Evolutionary conservation across 139 green algal species (phyloP), one percentile per base, ranked within the genome.

Genomic region (Zygnema cylindricum): DNA sequence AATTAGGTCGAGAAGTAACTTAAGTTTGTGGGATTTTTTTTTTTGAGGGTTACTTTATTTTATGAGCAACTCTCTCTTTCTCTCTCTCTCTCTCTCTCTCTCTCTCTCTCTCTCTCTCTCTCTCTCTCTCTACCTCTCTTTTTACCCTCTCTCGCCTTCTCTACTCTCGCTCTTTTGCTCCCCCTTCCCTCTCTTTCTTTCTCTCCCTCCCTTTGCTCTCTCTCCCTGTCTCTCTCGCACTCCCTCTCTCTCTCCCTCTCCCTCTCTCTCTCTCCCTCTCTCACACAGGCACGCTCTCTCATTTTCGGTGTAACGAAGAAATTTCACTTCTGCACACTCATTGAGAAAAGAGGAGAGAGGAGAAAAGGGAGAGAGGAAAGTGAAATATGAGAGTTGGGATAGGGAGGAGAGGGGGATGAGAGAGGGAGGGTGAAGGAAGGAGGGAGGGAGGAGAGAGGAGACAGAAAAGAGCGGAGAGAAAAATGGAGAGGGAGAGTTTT

Each of bases 301-400:
- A 25, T 79, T 7, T 49, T 7, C 71, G 3, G 71, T 79, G 7
- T 16, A 57, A 3, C 11, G 7, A 43, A 7, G 16, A 7, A 25
- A 7, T 49, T 16, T 79, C 71, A 25, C 71, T 79, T 49, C 41
- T 79, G 39, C 41, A 16, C 11, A 25, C 71, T 16, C 11, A 49
- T 79, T 79, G 7, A 7, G 3, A 25, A 7, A 7, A 16, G 7
- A 63, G 49, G 49, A 16, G 7, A 25, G 3, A 95, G 93, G 82
- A 95, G 95, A 0, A 82, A 94, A 49, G 93, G 96, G 35, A 93
- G 98, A 33, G 98, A 98, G 76, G 97, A 96, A 43, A 98, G 97
- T 87, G 98, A 98, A 91, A 99, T 96, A 1, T 99, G 97, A 96
- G 97, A 97, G 85, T 97, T 99, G 49, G 95, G 98, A 41, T 97